Conservation (phyloP, 1,284 basidiomycete species). For the Boletus hoseneyae region DNA sequence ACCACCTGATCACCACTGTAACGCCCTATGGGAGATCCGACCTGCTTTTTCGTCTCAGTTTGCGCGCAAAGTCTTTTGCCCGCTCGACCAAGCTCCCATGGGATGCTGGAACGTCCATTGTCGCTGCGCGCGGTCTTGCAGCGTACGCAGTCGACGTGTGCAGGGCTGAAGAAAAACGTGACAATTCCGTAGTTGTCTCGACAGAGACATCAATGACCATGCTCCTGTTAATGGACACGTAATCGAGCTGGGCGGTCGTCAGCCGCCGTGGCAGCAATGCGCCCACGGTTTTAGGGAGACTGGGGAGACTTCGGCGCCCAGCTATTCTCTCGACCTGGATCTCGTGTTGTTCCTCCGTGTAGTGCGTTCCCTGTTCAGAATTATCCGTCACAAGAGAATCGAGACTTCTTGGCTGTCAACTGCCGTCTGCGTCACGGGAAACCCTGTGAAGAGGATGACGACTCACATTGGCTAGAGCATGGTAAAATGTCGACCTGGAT, state of each 20-base stretch:
- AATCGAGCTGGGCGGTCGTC: constrained; percentile 45
- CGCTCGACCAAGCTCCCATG: constrained; percentile 42
- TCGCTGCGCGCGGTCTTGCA: constrained; percentile 39
- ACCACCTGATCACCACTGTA: constrained; percentile 19
- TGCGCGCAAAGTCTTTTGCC: constrained; percentile 49
- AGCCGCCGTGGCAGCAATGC: constrained; percentile 51
- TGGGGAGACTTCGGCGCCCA: constrained; percentile 47
- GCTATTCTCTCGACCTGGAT: constrained; percentile 57
- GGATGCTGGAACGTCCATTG: constrained; percentile 34
- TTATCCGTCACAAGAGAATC: constrained; percentile 50
- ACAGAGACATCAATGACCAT: constrained; percentile 58
- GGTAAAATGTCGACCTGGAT: constrained; percentile 48
- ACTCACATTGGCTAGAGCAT: constrained; percentile 45
- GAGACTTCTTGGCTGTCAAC: constrained; percentile 43
- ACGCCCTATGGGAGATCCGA: constrained; percentile 18
- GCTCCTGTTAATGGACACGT: constrained; percentile 31
- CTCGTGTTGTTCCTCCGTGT: constrained; percentile 47
- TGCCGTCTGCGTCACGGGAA: constrained; percentile 11
- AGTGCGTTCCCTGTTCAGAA: constrained; percentile 36
- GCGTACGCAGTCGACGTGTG: constrained; percentile 39
- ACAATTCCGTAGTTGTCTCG: constrained; percentile 49
- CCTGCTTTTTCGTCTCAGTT: constrained; percentile 46
- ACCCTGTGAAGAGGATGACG: constrained; percentile 2
- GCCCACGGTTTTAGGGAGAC: constrained; percentile 48
- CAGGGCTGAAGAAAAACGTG: constrained; percentile 31